A percentile compares a stretch with the other conserved stretches of the same genome.
Conservation (phyloP, 1,139 yeast species). For the Pichia sp. region DNA sequence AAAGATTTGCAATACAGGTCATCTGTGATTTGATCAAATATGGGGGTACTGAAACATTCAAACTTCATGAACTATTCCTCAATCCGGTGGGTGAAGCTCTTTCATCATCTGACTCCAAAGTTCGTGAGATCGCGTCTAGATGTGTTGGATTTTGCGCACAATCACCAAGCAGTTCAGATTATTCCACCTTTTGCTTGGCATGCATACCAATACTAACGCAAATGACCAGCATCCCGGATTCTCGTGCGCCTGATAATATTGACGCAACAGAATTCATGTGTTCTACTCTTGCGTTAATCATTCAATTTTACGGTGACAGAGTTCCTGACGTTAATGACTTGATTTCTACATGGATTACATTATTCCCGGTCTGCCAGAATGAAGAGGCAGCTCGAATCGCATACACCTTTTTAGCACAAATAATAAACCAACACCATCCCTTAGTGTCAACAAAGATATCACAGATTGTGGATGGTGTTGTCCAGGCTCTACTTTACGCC, state of each 20-base stretch:
- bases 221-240: conserved; percentile 76
- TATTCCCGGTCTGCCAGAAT: conserved; percentile 80
- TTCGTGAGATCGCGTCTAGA: conserved; percentile 85
- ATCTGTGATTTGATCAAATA: conserved; percentile 77
- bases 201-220: conserved; percentile 71
- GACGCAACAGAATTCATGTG: conserved; percentile 85
- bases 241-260: conserved; percentile 77
- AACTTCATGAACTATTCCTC: conserved; percentile 61
- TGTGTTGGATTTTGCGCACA: conserved; percentile 86
- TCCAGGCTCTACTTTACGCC: conserved; percentile 70
- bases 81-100: conserved; percentile 62
- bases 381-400: conserved; percentile 89
- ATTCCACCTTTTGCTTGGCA: conserved; percentile 59
- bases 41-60: conserved; percentile 64
- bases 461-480: conserved; percentile 66
- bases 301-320: conserved; percentile 48
- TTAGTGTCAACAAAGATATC: conserved; percentile 47
- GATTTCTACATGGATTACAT: conserved; percentile 70
- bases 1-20: conserved; percentile 75
- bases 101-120: conserved; percentile 61
- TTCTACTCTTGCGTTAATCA: conserved; percentile 78
- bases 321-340: conserved; percentile 62
- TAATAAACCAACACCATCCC: conserved; percentile 68
- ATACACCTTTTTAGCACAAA: conserved; percentile 68
- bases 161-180: conserved; percentile 56